A percentile compares a stretch with the other conserved stretches of the same genome.
Evolutionary conservation across 2,329 filamentous ascomycete species (phyloP).

Genomic region (Cladosporium oxysporum): DNA sequence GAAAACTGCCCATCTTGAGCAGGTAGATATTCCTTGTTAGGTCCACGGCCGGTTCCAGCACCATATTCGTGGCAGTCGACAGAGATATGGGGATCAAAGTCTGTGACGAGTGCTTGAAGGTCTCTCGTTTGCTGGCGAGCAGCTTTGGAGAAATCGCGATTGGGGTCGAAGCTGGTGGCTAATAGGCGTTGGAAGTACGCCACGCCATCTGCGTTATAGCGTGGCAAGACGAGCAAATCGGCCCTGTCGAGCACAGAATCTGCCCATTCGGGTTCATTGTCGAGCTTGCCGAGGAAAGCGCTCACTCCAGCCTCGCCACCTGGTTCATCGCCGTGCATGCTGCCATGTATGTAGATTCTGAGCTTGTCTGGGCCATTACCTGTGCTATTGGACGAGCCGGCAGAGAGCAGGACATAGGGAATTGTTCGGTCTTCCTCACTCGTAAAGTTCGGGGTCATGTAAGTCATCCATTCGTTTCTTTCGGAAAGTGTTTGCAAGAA

Average conservation of each 20-base stretch:
- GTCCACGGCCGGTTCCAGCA: neutral
- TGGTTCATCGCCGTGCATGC: constrained; percentile 42
- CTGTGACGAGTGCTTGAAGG: constrained; percentile 24
- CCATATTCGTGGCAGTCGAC: constrained; percentile 36
- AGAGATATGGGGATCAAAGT: constrained; percentile 33
- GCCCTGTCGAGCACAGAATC: constrained; percentile 35
- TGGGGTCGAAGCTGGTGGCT: constrained; percentile 41
- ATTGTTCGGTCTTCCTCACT: constrained; percentile 39
- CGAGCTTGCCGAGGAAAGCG: constrained; percentile 40
- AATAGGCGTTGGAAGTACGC: constrained; percentile 40
- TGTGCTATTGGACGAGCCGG: constrained; percentile 21
- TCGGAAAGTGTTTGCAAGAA: constrained; percentile 35
- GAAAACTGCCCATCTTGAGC: constrained; percentile 37
- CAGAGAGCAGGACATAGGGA: constrained; percentile 35
- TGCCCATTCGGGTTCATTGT: constrained; percentile 37
- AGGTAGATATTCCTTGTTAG: constrained; percentile 21
- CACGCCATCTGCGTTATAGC: constrained; percentile 42
- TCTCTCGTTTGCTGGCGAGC: constrained; percentile 39
- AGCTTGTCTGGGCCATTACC: constrained; percentile 32
- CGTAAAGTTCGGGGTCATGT: constrained; percentile 32
- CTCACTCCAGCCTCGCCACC: constrained; percentile 41
- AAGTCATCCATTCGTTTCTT: constrained; percentile 39
- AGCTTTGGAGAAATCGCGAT: constrained; percentile 42
- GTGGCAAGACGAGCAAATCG: constrained; percentile 39
- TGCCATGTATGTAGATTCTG: constrained; percentile 41